phyloP scores from a whole-genome alignment of 352 stramenopile species.

The Aphanomyces cochlioides region DNA sequence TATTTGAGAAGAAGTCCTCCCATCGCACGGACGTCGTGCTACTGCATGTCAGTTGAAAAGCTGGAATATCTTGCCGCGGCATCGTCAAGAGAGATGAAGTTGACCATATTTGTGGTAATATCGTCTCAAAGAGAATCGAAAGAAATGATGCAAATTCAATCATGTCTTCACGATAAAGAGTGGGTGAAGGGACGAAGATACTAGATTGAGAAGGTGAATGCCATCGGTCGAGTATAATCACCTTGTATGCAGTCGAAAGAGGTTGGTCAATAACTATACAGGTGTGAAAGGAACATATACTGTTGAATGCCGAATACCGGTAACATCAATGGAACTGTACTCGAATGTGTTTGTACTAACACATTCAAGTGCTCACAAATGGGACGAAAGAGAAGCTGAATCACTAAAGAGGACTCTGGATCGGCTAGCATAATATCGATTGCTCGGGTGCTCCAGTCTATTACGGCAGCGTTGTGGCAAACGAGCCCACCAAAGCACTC shows the following conservation, averaged over 20 bases:
- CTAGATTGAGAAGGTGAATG: too few relatives aligned
- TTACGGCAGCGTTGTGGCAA: background rate
- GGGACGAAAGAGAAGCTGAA: constrained; percentile 21
- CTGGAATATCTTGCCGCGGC: background rate
- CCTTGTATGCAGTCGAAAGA: too few relatives aligned
- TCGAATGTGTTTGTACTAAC: constrained; percentile 13
- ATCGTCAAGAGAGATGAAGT: constrained; percentile 3
- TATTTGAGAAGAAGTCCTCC: background rate
- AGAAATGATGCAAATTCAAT: constrained; percentile 15
- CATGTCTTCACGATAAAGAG: constrained; percentile 7
- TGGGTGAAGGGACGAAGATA: background rate
- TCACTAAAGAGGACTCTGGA: background rate
- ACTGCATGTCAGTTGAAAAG: background rate
- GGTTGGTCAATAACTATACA: too few relatives aligned
- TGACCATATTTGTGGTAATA: background rate
- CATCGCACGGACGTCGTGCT: background rate
- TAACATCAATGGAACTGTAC: background rate
- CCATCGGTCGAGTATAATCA: too few relatives aligned
- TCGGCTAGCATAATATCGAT: constrained; percentile 7
- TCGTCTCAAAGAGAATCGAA: constrained; percentile 1
- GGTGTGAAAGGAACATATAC: too few relatives aligned
- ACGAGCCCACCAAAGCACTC: constrained; percentile 19
- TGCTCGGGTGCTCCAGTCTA: background rate
- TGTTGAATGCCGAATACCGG: background rate
- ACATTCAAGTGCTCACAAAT: constrained; percentile 26